These are phyloP conservation scores for Cadophora luteo-olivacea DNA, from an alignment of 2,329 filamentous ascomycete species.

Conservation along the genomic window DNA sequence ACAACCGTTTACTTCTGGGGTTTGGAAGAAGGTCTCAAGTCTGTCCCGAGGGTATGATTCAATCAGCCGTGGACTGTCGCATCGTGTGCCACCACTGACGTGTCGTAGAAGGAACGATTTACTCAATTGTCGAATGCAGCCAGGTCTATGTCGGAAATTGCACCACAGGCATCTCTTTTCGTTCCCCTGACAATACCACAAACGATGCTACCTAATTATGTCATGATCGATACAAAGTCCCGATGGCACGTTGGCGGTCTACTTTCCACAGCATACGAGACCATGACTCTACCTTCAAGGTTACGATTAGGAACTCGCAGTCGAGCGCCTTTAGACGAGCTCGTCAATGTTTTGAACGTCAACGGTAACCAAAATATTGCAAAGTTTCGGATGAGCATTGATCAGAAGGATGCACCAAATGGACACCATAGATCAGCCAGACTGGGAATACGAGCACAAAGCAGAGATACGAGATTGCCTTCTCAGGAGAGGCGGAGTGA, in stretches of 20 bases:
- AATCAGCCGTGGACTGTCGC: background rate
- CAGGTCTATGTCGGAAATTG: constrained; percentile 71
- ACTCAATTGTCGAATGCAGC: constrained; percentile 76
- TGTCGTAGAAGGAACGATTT: constrained; percentile 63
- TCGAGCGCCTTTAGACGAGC: constrained; percentile 59
- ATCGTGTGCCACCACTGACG: constrained; percentile 25
- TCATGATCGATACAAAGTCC: constrained; percentile 67
- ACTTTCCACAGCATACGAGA: constrained; percentile 78
- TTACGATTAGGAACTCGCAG: constrained; percentile 57
- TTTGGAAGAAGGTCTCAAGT: constrained; percentile 66
- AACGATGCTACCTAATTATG: constrained; percentile 58
- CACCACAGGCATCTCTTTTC: constrained; percentile 76
- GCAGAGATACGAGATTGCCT: constrained; percentile 37
- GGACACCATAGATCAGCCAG: constrained; percentile 27
- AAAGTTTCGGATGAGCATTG: constrained; percentile 68
- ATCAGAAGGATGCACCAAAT: constrained; percentile 34
- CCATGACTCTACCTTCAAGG: constrained; percentile 76
- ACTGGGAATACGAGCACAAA: constrained; percentile 24
- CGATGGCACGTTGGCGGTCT: constrained; percentile 83
- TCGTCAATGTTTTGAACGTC: constrained; percentile 72
- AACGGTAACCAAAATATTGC: constrained; percentile 83
- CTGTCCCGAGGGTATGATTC: constrained; percentile 58
- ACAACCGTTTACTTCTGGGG: constrained; percentile 87
- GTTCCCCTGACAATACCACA: constrained; percentile 75
- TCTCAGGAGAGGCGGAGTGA: constrained; percentile 49